Conservation (phyloP, 2,329 filamentous ascomycete species). For the Madurella mycetomatis region DNA sequence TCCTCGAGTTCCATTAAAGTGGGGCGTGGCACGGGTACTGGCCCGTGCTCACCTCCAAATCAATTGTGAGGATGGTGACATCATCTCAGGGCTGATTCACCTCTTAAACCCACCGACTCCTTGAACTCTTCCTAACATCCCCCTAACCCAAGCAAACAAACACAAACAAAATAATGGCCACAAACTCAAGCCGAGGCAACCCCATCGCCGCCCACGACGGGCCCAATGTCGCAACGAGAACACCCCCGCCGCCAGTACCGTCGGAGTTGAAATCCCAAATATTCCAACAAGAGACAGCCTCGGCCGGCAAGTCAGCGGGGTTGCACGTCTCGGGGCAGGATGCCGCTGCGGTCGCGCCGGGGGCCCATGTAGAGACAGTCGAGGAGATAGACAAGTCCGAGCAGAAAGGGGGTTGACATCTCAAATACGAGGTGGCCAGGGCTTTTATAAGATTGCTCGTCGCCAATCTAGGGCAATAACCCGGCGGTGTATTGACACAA, state of each 20-base stretch:
- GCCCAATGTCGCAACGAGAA: background rate
- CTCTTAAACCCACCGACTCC: too few species aligned
- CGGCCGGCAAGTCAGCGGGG: slow-evolving; percentile 23
- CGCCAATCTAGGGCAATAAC: too few species aligned
- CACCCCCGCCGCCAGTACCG: slow-evolving; percentile 37
- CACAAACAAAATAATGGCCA: slow-evolving; percentile 12
- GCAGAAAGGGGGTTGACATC: background rate
- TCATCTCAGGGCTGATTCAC: too few species aligned
- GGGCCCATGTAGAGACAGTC: slow-evolving; percentile 45
- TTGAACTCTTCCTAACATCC: background rate
- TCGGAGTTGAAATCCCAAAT: slow-evolving; percentile 40
- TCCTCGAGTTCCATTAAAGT: too few species aligned
- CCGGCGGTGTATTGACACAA: too few species aligned
- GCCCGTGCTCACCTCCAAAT: too few species aligned
- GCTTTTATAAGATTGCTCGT: too few species aligned
- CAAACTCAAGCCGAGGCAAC: slow-evolving; percentile 24
- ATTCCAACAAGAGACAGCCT: slow-evolving; percentile 20
- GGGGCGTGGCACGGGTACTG: too few species aligned
- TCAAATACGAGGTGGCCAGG: background rate
- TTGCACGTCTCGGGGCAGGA: slow-evolving; percentile 38
- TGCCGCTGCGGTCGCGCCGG: slow-evolving; percentile 26
- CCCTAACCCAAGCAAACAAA: background rate
- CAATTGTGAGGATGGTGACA: too few species aligned
- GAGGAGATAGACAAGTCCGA: slow-evolving; percentile 43
- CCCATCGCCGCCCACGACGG: slow-evolving; percentile 21